A percentile compares a stretch with the other conserved stretches of the same genome.
These are phyloP conservation scores for Trichoderma sp. DNA, from an alignment of 2,329 filamentous ascomycete genomes.

Conservation along the genomic window DNA sequence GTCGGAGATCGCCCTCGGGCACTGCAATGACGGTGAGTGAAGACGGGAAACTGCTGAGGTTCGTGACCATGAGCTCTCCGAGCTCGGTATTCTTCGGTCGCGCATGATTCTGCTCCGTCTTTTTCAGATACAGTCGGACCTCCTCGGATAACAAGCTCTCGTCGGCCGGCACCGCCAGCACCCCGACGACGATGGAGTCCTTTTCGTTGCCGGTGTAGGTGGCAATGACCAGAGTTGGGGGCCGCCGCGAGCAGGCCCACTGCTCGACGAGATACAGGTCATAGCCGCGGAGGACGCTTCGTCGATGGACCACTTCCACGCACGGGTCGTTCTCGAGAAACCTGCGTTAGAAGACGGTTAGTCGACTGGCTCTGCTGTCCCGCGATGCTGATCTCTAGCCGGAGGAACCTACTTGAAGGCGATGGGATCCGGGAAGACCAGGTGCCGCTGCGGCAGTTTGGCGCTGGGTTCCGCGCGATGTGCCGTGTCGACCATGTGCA, in stretches of 20 bases:
- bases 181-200: conserved; percentile 75
- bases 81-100: conserved; percentile 78
- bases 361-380: not conserved
- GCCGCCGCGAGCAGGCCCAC: conserved; percentile 90
- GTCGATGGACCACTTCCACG: conserved; percentile 73
- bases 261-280: conserved; percentile 95
- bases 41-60: conserved; percentile 88
- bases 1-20: conserved; percentile 80
- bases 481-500: conserved; percentile 29
- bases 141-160: conserved; percentile 78
- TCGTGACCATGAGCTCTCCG: conserved; percentile 90
- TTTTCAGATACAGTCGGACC: conserved; percentile 81
- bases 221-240: conserved; percentile 88
- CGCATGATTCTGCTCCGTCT: conserved; percentile 82
- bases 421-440: conserved; percentile 62
- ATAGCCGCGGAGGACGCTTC: conserved; percentile 74
- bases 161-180: conserved; percentile 80
- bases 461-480: conserved; percentile 29
- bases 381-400: not conserved
- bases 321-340: conserved; percentile 85
- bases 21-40: conserved; percentile 89
- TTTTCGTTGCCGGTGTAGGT: conserved; percentile 88
- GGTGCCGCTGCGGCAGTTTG: conserved; percentile 45
- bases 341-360: conserved; percentile 39
- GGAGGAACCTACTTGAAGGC: conserved; percentile 53